A percentile compares a stretch with the other conserved stretches of the same genome.
phyloP scores from a whole-genome alignment of 139 green algal genomes.

The Closterium sp. region DNA sequence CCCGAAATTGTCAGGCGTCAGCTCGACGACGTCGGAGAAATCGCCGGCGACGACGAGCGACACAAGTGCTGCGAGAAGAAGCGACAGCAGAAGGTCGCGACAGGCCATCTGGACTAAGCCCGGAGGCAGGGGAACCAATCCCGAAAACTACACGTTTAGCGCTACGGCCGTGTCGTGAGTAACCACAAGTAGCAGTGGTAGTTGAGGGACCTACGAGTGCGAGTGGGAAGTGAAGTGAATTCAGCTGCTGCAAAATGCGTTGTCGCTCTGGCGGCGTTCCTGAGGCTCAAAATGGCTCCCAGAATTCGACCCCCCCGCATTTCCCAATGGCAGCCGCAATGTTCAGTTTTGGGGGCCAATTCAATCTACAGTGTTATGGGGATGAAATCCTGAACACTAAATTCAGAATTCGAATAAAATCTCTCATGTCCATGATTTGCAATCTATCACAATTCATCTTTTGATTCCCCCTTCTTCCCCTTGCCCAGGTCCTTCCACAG shows the following conservation, averaged over 20 bases:
- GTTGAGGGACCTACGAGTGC: too few species aligned
- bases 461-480: neutral
- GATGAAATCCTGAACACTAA: too few species aligned
- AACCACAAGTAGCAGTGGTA: too few species aligned
- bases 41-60: neutral
- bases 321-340: neutral
- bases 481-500: neutral
- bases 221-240: too few species aligned
- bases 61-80: neutral
- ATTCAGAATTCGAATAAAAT: too few species aligned
- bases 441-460: neutral
- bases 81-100: neutral
- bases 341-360: neutral
- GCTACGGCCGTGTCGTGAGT: too few species aligned
- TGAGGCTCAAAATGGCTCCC: neutral
- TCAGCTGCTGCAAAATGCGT: too few species aligned
- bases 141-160: neutral
- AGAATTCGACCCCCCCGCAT: neutral
- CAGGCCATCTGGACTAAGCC: too few species aligned
- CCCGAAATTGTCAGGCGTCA: constrained; percentile 48
- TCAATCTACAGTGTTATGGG: too few species aligned
- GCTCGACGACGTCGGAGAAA: constrained; percentile 24
- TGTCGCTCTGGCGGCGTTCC: too few species aligned
- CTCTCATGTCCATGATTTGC: too few species aligned
- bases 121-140: too few species aligned